phyloP scores from a whole-genome alignment of 345 rosid genomes.

The Jatropha curcas region DNA sequence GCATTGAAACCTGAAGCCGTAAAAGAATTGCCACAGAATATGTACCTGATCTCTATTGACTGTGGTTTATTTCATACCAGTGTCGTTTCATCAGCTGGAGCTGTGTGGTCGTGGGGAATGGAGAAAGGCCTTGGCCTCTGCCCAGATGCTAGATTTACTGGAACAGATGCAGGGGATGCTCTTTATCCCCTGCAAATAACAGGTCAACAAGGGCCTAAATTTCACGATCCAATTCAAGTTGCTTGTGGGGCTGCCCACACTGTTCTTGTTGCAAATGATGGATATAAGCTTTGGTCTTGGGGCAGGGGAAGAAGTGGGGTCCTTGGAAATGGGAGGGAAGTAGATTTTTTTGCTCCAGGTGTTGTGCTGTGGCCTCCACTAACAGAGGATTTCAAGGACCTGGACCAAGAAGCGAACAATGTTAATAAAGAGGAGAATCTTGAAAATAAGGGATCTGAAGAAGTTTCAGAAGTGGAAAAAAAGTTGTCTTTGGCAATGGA shows the following conservation, averaged over 20 bases:
- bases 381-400: slow-evolving; percentile 40
- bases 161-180: slow-evolving; percentile 79
- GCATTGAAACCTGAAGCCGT: slow-evolving; percentile 63
- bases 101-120: slow-evolving; percentile 96
- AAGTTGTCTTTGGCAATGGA: slow-evolving; percentile 55
- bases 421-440: slow-evolving; percentile 21
- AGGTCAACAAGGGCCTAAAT: slow-evolving; percentile 40
- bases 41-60: slow-evolving; percentile 64
- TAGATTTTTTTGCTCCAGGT: slow-evolving; percentile 51
- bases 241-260: slow-evolving; percentile 95
- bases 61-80: slow-evolving; percentile 94
- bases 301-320: slow-evolving; percentile 92
- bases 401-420: slow-evolving; percentile 26
- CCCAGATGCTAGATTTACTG: slow-evolving; percentile 65
- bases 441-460: slow-evolving; percentile 28
- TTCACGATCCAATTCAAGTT: slow-evolving; percentile 59
- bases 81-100: slow-evolving; percentile 79
- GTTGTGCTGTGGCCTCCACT: slow-evolving; percentile 63
- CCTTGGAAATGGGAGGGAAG: slow-evolving; percentile 64
- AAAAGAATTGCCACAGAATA: slow-evolving; percentile 51
- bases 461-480: slow-evolving; percentile 35
- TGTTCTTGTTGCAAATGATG: slow-evolving; percentile 66
- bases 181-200: slow-evolving; percentile 49
- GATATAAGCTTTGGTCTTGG: slow-evolving; percentile 88
- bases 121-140: slow-evolving; percentile 86